These are phyloP conservation scores for Aspergillus ustus DNA, from an alignment of 2,329 filamentous ascomycete species.

Conservation along the genomic window DNA sequence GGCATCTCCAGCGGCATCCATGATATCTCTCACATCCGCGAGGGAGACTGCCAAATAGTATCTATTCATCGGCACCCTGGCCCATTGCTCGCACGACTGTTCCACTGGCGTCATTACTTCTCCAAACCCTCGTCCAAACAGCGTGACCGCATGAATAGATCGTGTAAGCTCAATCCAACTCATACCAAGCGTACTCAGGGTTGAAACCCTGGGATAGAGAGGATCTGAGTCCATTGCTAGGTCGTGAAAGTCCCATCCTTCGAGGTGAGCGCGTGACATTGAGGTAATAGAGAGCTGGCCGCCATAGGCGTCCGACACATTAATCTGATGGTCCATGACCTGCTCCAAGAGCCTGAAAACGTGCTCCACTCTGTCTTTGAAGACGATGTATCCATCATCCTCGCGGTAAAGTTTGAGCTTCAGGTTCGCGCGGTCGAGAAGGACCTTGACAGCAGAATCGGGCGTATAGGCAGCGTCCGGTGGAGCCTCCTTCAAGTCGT, in stretches of 20 bases:
- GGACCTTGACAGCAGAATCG: neutral
- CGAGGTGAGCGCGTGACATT: slow-evolving; percentile 24
- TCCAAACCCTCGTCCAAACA: slow-evolving; percentile 33
- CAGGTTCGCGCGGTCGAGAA: neutral
- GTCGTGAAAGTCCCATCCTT: slow-evolving; percentile 35
- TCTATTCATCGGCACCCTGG: slow-evolving; percentile 28
- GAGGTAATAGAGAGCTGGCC: neutral
- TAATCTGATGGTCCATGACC: slow-evolving; percentile 31
- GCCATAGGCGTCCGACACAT: neutral
- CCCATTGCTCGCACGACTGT: slow-evolving; percentile 28
- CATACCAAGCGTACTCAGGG: slow-evolving; percentile 23
- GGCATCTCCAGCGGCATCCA: slow-evolving; percentile 29
- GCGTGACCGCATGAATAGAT: slow-evolving; percentile 29
- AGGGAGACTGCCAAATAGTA: slow-evolving; percentile 32
- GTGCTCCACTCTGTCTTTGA: slow-evolving; percentile 32
- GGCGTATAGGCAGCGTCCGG: neutral
- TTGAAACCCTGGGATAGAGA: slow-evolving; percentile 25
- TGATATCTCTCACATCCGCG: slow-evolving; percentile 33
- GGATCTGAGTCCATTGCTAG: slow-evolving; percentile 27
- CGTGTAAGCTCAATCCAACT: slow-evolving; percentile 39
- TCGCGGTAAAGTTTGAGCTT: neutral
- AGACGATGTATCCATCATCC: neutral
- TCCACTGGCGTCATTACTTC: slow-evolving; percentile 25
- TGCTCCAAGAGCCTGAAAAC: slow-evolving; percentile 35
- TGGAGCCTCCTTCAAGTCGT: neutral